A percentile compares a stretch with the other conserved stretches of the same genome.
Evolutionary conservation across 2,329 filamentous ascomycete genomes (phyloP).

Genomic region (Bipolaris victoriae): DNA sequence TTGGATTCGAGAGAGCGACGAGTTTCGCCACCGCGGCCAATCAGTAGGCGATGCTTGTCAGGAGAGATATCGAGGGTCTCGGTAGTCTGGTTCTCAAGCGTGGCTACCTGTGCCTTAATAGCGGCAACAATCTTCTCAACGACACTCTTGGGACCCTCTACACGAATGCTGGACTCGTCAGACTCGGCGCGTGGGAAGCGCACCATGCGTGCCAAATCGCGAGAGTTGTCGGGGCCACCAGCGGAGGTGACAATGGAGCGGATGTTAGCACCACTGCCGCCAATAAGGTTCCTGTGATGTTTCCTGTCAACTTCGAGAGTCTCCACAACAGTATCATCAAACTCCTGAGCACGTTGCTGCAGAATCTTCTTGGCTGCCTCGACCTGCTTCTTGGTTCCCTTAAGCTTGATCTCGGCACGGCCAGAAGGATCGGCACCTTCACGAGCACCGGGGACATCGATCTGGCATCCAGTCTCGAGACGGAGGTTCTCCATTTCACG

Average conservation of each 20-base stretch:
- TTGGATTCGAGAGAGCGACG: slow-evolving; percentile 84
- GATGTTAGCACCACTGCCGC: slow-evolving; percentile 81
- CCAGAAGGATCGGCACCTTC: slow-evolving; percentile 70
- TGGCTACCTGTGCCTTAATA: slow-evolving; percentile 80
- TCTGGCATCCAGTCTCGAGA: slow-evolving; percentile 81
- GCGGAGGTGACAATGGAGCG: slow-evolving; percentile 85
- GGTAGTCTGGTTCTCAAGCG: slow-evolving; percentile 82
- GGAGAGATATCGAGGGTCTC: slow-evolving; percentile 81
- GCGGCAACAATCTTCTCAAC: slow-evolving; percentile 87
- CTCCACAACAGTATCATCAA: slow-evolving; percentile 86
- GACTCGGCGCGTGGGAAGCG: slow-evolving; percentile 92
- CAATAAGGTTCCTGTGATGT: slow-evolving; percentile 89
- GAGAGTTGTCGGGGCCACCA: slow-evolving; percentile 85
- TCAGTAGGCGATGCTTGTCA: slow-evolving; percentile 88
- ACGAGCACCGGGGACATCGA: slow-evolving; percentile 85
- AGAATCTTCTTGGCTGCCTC: slow-evolving; percentile 90
- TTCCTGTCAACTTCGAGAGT: slow-evolving; percentile 93
- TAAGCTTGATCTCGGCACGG: slow-evolving; percentile 85
- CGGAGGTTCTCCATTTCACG: slow-evolving; percentile 90
- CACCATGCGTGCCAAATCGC: slow-evolving; percentile 84
- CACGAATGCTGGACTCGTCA: slow-evolving; percentile 80
- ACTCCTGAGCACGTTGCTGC: slow-evolving; percentile 82
- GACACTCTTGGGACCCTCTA: slow-evolving; percentile 82
- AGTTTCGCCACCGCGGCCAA: slow-evolving; percentile 88
- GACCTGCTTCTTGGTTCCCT: slow-evolving; percentile 90